Base-by-base conservation (phyloP, 805 yeast species). In the Kodamaea jinghongensis region DNA sequence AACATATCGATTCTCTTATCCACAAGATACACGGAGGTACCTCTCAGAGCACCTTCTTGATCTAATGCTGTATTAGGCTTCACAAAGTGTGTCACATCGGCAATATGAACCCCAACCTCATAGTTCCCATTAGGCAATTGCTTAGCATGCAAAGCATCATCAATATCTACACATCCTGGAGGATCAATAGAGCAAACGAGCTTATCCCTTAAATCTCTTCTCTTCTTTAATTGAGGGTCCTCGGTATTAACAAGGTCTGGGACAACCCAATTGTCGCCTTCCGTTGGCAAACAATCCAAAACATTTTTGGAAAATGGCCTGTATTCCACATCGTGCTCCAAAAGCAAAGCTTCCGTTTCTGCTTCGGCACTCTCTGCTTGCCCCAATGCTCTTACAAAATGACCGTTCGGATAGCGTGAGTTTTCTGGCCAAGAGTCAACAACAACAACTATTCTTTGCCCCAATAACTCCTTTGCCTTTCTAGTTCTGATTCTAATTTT, bases 1-100 rank as follows among this genome's bases (percentile, higher is more conserved):
- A 93, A 72, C 99, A 93, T 93, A 73, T 93, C 99, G 52, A 93
- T 93, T 75, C 99, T 86, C 64, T 93, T 91, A 60, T 93, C 99
- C 10, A 93, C 99, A 41, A 93, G 71, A 63, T 93, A 93, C 2
- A 93, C 97, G 4, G 99, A 90, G 0, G 99, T 93, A 54, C 97
- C 98, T 65, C 99, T 79, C 1, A 95, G 76, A 0, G 98, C 96
- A 63, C 97, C 99, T 65, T 93, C 99, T 32, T 79, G 83, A 59
- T 93, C 99, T 44, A 93, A 71, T 0, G 98, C 82, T 3, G 96
- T 88, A 46, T 82, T 84, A 0, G 99, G 83, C 62, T 89, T 88
- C 33, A 93, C 99, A 56, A 93, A 93, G 65, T 93, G 96, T 1
- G 98, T 87, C 22, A 93, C 99, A 65, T 93, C 99, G 7, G 99